Evolutionary conservation across 192 early-diverging fungal genomes (phyloP).

Genomic region (Pilaira anomala): DNA sequence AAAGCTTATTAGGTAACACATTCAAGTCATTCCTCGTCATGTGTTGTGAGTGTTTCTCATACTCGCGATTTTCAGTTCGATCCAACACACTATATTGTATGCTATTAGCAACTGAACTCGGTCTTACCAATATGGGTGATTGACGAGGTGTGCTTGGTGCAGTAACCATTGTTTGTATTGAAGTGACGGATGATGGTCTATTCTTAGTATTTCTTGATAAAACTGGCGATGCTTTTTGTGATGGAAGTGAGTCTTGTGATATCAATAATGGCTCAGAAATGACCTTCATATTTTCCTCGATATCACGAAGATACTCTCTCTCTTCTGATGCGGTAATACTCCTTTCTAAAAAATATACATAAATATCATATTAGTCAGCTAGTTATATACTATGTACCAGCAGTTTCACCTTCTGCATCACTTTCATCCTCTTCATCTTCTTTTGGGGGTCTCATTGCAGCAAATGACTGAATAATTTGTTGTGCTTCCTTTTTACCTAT

Average conservation of each 20-base stretch:
- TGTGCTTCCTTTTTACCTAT: slow-evolving; percentile 23
- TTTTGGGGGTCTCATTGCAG: slow-evolving; percentile 14
- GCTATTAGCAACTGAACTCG: not conserved
- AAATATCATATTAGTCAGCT: no score
- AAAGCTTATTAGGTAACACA: no score
- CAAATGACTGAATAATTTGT: slow-evolving; percentile 33
- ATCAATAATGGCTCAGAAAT: slow-evolving; percentile 1
- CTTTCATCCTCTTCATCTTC: slow-evolving; percentile 1
- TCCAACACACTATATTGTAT: slow-evolving; percentile 6
- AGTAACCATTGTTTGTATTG: slow-evolving; percentile 8
- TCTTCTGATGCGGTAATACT: slow-evolving; percentile 25
- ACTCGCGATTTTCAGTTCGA: slow-evolving; percentile 1
- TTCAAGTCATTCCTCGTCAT: slow-evolving; percentile 8
- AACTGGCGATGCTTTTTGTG: not conserved
- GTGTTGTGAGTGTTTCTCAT: slow-evolving; percentile 9
- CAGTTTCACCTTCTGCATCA: slow-evolving; percentile 1
- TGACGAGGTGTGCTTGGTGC: slow-evolving; percentile 8
- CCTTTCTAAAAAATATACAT: not conserved
- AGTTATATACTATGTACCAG: not conserved
- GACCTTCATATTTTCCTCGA: slow-evolving; percentile 13
- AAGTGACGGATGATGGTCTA: not conserved
- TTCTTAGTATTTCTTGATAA: not conserved
- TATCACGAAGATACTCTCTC: slow-evolving; percentile 29
- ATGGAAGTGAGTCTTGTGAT: not conserved
- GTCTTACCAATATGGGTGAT: not conserved